Evolutionary conservation across 208 protist genomes (phyloP).

Genomic region (Leishmania lainsoni): DNA sequence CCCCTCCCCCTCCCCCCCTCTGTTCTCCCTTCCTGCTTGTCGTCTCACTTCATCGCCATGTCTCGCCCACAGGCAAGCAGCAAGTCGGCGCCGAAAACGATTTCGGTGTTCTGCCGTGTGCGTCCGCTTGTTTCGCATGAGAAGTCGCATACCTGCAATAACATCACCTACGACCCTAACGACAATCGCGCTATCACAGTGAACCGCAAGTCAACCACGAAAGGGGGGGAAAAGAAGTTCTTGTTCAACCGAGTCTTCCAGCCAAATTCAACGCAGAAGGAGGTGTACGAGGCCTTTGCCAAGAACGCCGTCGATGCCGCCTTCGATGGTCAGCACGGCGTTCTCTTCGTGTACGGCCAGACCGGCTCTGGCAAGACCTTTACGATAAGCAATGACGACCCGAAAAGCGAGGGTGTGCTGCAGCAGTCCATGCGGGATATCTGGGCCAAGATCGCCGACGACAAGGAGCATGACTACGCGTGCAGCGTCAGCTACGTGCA

Average conservation of each 20-base stretch:
- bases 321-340: conserved; percentile 89
- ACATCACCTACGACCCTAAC: conserved; percentile 61
- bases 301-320: conserved; percentile 82
- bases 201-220: conserved; percentile 45
- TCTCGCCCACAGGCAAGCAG: conserved; percentile 43
- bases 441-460: conserved; percentile 62
- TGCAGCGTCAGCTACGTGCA: conserved; percentile 89
- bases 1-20: too few species aligned
- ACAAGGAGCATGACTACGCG: conserved; percentile 76
- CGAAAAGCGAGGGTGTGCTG: conserved; percentile 83
- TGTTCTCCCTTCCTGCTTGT: neutral
- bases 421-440: conserved; percentile 79
- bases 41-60: conserved; percentile 28
- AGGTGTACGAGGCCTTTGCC: conserved; percentile 80
- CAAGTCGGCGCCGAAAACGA: conserved; percentile 80
- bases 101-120: conserved; percentile 86
- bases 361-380: conserved; percentile 92
- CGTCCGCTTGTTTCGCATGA: conserved; percentile 75
- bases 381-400: conserved; percentile 90
- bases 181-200: conserved; percentile 57
- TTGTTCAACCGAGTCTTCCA: conserved; percentile 80
- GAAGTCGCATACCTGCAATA: conserved; percentile 72
- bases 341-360: conserved; percentile 92
- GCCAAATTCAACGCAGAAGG: conserved; percentile 53
- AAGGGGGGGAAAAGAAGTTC: conserved; percentile 53